These are phyloP conservation scores for Auricularia auricula-judae DNA, from an alignment of 768 basidiomycete genomes.

Conservation along the genomic window DNA sequence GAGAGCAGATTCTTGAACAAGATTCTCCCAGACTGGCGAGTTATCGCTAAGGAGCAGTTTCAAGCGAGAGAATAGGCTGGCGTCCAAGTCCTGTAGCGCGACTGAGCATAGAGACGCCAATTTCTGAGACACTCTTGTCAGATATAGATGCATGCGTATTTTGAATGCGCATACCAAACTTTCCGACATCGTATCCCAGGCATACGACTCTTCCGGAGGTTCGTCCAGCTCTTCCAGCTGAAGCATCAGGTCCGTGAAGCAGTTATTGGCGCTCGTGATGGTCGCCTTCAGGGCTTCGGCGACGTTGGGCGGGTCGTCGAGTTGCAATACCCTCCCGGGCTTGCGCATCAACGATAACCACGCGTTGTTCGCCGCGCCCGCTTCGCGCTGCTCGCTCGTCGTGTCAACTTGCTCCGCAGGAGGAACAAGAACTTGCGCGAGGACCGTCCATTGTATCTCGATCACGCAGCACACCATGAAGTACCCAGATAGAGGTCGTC, in stretches of 20 bases:
- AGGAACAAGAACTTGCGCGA: conserved; percentile 55
- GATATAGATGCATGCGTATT: neutral
- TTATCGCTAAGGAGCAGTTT: conserved; percentile 68
- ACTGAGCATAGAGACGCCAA: conserved; percentile 72
- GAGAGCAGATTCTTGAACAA: conserved; percentile 83
- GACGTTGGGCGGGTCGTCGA: conserved; percentile 22
- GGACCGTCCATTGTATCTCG: conserved; percentile 75
- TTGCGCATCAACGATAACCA: conserved; percentile 61
- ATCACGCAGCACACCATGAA: conserved; percentile 85
- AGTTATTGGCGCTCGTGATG: conserved; percentile 54
- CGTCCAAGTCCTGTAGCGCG: conserved; percentile 56
- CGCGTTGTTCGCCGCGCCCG: conserved; percentile 74
- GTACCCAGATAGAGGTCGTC: conserved; percentile 75
- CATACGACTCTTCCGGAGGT: conserved; percentile 75
- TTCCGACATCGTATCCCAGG: conserved; percentile 89
- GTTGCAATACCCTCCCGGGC: conserved; percentile 32
- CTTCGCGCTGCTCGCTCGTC: conserved; percentile 29
- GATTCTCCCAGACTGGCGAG: conserved; percentile 69
- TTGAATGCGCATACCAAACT: conserved; percentile 47
- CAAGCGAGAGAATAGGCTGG: conserved; percentile 56
- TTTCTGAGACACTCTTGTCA: conserved; percentile 43
- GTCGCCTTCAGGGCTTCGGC: conserved; percentile 34
- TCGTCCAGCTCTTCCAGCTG: conserved; percentile 84
- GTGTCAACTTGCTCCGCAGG: conserved; percentile 23
- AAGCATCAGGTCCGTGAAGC: conserved; percentile 62